Percentiles rank a stretch among this genome's conserved stretches.
Evolutionary conservation across 208 protist genomes (phyloP).

Genomic region (Spongospora subterranea): DNA sequence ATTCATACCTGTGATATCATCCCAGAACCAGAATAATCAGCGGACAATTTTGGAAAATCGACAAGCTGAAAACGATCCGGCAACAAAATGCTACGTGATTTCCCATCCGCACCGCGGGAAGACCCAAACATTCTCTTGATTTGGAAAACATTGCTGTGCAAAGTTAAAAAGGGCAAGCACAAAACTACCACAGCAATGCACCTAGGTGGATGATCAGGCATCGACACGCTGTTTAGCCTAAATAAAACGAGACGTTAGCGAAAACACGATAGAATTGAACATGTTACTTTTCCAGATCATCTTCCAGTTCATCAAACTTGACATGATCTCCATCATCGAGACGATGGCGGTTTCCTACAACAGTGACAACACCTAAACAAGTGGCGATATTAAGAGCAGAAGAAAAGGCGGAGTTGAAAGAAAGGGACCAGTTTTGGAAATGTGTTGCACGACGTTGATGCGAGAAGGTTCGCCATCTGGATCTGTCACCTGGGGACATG

Average conservation of each 20-base stretch:
- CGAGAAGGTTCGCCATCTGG: constrained; percentile 24
- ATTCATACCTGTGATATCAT: constrained; percentile 12
- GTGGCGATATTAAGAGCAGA: neutral
- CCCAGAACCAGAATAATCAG: neutral
- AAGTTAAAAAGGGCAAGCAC: neutral
- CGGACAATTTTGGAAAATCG: neutral
- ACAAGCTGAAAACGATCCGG: neutral
- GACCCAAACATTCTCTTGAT: neutral
- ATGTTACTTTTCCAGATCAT: constrained; percentile 46
- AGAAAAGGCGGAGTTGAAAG: neutral
- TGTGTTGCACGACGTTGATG: constrained; percentile 31
- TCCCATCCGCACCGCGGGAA: constrained; percentile 27
- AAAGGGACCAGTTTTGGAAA: constrained; percentile 37
- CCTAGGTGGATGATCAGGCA: neutral
- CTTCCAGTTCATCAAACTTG: constrained; percentile 80
- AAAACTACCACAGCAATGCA: neutral
- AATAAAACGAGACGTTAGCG: neutral
- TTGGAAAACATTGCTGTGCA: neutral
- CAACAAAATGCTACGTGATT: constrained; percentile 36
- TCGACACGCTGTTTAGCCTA: neutral
- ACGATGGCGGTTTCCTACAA: constrained; percentile 76
- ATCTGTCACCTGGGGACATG: neutral
- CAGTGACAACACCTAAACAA: constrained; percentile 55
- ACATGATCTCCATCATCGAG: constrained; percentile 81
- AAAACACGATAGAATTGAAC: neutral